Conservation (phyloP, 2,329 filamentous ascomycete species). For the Fusarium nelsonii region DNA sequence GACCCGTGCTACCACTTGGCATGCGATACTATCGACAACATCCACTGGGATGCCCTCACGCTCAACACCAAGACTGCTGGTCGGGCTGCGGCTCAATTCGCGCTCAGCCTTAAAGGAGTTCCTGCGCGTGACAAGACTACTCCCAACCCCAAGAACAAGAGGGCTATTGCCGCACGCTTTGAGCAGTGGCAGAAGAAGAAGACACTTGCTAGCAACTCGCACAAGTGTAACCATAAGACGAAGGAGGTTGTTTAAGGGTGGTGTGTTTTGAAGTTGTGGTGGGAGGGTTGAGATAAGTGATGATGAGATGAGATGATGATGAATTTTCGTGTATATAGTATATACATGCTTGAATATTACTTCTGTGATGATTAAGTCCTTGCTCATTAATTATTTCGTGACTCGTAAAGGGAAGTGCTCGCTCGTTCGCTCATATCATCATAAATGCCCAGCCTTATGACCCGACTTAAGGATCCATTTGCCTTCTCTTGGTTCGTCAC, state of each 20-base stretch:
- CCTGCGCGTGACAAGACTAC: constrained; percentile 51
- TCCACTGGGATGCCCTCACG: constrained; percentile 57
- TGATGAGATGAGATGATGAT: constrained; percentile 30
- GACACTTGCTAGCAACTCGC: constrained; percentile 46
- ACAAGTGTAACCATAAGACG: constrained; percentile 48
- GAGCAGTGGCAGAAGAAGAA: constrained; percentile 44
- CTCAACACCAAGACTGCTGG: constrained; percentile 62
- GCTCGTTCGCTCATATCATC: neutral
- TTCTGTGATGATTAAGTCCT: neutral
- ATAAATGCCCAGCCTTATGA: neutral
- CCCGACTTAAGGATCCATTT: neutral
- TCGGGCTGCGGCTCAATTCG: constrained; percentile 60
- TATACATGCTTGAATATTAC: neutral
- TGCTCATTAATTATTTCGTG: neutral
- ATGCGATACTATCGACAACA: constrained; percentile 57
- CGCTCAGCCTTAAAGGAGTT: constrained; percentile 53
- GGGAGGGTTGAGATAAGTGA: neutral
- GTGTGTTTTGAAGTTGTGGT: neutral
- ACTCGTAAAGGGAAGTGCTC: constrained; percentile 17
- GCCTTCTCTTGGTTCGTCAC: neutral
- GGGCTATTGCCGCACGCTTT: constrained; percentile 46
- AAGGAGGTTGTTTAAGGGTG: constrained; percentile 39
- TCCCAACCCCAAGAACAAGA: constrained; percentile 45
- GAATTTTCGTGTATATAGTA: constrained; percentile 17
- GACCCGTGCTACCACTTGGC: constrained; percentile 57